Percentiles rank a stretch among this genome's conserved stretches.
phyloP scores from a whole-genome alignment of 2,329 filamentous ascomycete genomes.

The Colletotrichum euphorbiae region DNA sequence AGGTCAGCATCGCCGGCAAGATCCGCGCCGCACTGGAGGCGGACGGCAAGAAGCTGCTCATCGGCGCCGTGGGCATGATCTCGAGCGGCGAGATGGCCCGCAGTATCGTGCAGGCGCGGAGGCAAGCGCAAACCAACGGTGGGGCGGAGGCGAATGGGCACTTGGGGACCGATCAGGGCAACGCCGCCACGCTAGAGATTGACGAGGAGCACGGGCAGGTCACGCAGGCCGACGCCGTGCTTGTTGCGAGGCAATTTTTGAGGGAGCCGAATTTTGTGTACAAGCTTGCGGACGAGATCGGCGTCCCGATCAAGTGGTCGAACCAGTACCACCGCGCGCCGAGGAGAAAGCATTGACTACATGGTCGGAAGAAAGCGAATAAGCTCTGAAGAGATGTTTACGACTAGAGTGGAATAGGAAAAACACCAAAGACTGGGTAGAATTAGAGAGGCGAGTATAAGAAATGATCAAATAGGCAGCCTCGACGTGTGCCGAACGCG shows the following conservation, averaged over 20 bases:
- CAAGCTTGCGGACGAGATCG: constrained; percentile 77
- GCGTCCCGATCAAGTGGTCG: constrained; percentile 77
- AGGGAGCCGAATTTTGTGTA: constrained; percentile 85
- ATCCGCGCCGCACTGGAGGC: constrained; percentile 74
- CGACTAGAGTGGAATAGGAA: background rate
- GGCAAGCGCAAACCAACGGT: constrained; percentile 46
- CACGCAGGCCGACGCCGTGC: constrained; percentile 74
- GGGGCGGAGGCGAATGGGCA: constrained; percentile 48
- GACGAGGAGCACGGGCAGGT: constrained; percentile 52
- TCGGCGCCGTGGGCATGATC: constrained; percentile 82
- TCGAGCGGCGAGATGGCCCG: constrained; percentile 76
- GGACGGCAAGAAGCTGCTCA: constrained; percentile 65
- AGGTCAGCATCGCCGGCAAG: constrained; percentile 77
- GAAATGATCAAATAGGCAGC: background rate
- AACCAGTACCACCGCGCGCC: constrained; percentile 68
- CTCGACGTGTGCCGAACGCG: background rate
- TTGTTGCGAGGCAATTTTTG: constrained; percentile 82
- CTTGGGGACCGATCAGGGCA: background rate
- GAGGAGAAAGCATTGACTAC: constrained; percentile 44
- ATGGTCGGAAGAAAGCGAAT: constrained; percentile 3
- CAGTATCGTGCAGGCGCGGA: constrained; percentile 59
- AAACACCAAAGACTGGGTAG: background rate
- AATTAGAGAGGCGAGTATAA: background rate
- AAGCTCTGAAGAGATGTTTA: constrained; percentile 3
- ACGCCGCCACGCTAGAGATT: constrained; percentile 49